Base-by-base conservation (phyloP, 2,329 filamentous ascomycete species). In the Westerdykella ornata region DNA sequence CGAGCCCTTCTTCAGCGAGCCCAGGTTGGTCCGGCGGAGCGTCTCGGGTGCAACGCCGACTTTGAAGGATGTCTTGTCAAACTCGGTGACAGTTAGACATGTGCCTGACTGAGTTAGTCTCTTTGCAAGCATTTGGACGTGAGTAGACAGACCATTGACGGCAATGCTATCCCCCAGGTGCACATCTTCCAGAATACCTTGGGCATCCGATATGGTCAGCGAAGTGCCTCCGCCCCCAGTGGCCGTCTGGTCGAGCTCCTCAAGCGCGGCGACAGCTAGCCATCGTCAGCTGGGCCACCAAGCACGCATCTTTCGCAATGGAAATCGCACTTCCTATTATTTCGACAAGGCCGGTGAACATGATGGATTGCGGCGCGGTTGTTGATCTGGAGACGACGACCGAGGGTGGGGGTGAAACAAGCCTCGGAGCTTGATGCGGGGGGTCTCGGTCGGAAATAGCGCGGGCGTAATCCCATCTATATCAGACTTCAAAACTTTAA, bases 21-120 rank as follows among this genome's bases (percentile, higher is more conserved):
- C 90, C n/a, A 98, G 80, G 70, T 97, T 94, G 45, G 94, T 98
- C 43, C 94, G 81, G 44, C 92, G 88, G 42, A 98, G 81, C 13
- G 92, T 98, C 72, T 98, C 92, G 44, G 92, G 92, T 7, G 92
- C 88, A 50, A 95, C 84, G 61, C 92, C 90, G 52, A 97, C 88
- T 59, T 86, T 90, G 80, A 98, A 98, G 51, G 67, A 68, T 38
- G 66, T 56, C 41, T 67, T 66, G 50, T 72, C 71, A 65, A 88
- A 84, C 45, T 75, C 71, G n/a, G 84, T 96, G 42, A 97, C 85
- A 11, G 92, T 98, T 39, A 98, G 80, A 67, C 92, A 98, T 59
- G 88, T 89, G 60, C 75, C 74, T 77, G 47, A 13, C 17, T 15
- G n/a, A 3, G 19, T 44, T 26, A 47, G 41, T 5, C 2, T 28